A percentile compares a stretch with the other conserved stretches of the same genome.
phyloP scores from a whole-genome alignment of 768 basidiomycete genomes.

The Zangia roseola region DNA sequence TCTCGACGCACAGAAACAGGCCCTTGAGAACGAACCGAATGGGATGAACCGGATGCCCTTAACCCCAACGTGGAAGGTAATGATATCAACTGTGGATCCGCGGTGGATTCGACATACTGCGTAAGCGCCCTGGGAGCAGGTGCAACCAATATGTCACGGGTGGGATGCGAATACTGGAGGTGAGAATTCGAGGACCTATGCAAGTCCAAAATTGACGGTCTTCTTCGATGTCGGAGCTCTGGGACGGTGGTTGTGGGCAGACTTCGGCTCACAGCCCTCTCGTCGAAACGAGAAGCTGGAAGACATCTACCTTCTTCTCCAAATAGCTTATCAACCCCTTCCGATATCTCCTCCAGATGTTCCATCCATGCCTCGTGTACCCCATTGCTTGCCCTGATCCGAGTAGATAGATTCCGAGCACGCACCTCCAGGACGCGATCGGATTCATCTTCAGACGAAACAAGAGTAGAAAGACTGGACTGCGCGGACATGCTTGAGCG shows the following conservation, averaged over 20 bases:
- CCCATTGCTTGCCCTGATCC: constrained; percentile 46
- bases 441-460: constrained; percentile 45
- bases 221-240: constrained; percentile 36
- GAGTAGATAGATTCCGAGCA: constrained; percentile 50
- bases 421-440: constrained; percentile 49
- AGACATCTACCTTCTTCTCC: constrained; percentile 23
- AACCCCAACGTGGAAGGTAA: constrained; percentile 74
- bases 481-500: constrained; percentile 76
- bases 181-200: constrained; percentile 31
- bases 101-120: constrained; percentile 62
- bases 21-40: constrained; percentile 16
- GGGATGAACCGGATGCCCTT: constrained; percentile 37
- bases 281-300: constrained; percentile 7
- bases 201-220: constrained; percentile 47
- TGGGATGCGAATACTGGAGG: constrained; percentile 50
- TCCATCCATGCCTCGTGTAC: constrained; percentile 60
- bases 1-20: constrained; percentile 1
- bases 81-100: constrained; percentile 50
- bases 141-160: constrained; percentile 55
- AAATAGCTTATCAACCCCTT: constrained; percentile 61
- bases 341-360: constrained; percentile 63
- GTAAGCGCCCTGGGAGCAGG: constrained; percentile 76
- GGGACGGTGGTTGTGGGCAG: constrained; percentile 40
- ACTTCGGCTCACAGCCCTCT: constrained; percentile 41
- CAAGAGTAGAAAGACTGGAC: constrained; percentile 48